Conservation (phyloP, 768 basidiomycete species). For the Phaeotremella fagi region DNA sequence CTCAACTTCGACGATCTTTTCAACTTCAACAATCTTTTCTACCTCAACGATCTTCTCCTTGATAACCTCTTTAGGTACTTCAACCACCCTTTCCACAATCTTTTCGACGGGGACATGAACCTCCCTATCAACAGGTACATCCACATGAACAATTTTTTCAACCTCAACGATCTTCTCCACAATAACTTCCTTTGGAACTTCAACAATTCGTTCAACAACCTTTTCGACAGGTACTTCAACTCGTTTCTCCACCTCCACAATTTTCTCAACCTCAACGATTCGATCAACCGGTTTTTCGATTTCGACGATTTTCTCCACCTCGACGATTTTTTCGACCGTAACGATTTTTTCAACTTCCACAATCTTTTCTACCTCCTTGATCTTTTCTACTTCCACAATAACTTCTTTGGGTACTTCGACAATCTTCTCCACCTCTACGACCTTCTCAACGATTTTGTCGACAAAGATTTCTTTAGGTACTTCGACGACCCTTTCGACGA, state of each 20-base stretch:
- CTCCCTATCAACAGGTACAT: conserved; percentile 17
- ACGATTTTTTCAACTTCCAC: conserved; percentile 26
- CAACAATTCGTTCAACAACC: conserved; percentile 35
- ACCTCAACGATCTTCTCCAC: conserved; percentile 5
- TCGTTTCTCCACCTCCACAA: conserved; percentile 29
- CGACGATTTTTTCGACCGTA: conserved; percentile 45
- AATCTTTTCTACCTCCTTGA: conserved; percentile 17
- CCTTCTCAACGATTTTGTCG: conserved; percentile 31
- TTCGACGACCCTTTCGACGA: conserved; percentile 29
- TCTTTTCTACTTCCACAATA: conserved; percentile 14
- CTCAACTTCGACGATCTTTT: conserved; percentile 27
- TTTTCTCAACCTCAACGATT: conserved; percentile 35
- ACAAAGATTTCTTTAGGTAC: conserved; percentile 12
- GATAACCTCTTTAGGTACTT: conserved; percentile 28
- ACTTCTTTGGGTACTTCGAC: conserved; percentile 24
- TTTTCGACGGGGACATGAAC: conserved; percentile 21
- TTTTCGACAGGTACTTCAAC: conserved; percentile 35
- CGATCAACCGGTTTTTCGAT: no score
- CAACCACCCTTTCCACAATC: conserved; percentile 22
- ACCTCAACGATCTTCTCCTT: conserved; percentile 14
- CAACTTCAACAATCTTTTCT: conserved; percentile 21
- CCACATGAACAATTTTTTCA: conserved; percentile 3
- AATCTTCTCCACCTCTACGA: conserved; percentile 34
- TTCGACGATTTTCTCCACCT: conserved; percentile 31
- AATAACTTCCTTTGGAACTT: conserved; percentile 3